Conservation (phyloP, 192 early-diverging fungal genomes). For the Backusella parvicylindrica region DNA sequence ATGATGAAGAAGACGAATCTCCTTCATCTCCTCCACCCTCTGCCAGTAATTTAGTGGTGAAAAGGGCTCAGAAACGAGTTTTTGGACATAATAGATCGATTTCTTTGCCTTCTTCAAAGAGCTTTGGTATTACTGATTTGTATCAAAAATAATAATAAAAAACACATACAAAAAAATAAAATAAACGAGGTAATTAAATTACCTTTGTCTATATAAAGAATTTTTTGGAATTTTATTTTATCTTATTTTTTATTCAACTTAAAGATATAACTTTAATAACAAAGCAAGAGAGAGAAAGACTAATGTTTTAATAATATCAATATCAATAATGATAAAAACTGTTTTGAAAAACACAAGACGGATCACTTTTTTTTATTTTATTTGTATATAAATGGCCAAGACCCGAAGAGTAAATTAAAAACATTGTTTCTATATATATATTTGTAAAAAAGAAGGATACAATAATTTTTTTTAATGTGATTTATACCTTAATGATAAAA, state of each 20-base stretch:
- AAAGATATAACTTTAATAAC: background rate
- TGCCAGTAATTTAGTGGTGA: background rate
- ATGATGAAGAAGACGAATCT: slow-evolving; percentile 2
- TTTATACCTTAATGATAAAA: too few relatives aligned
- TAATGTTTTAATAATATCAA: too few relatives aligned
- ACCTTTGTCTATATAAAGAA: background rate
- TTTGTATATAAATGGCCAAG: background rate
- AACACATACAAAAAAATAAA: background rate
- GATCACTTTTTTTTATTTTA: background rate
- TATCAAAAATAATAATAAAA: background rate
- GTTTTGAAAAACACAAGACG: background rate
- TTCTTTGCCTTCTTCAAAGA: slow-evolving; percentile 2
- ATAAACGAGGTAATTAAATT: background rate
- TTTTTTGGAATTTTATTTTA: background rate
- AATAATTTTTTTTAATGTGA: background rate
- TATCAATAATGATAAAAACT: background rate
- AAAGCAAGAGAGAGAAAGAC: background rate
- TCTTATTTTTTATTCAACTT: too few relatives aligned
- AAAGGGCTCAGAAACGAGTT: background rate
- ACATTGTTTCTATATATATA: background rate
- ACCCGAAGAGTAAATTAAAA: background rate
- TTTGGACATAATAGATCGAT: slow-evolving; percentile 9
- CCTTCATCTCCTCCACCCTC: background rate
- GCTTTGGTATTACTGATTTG: background rate
- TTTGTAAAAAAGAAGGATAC: background rate